Base-by-base conservation (phyloP, 2,329 filamentous ascomycete genomes). In the Fusarium burgessii region DNA sequence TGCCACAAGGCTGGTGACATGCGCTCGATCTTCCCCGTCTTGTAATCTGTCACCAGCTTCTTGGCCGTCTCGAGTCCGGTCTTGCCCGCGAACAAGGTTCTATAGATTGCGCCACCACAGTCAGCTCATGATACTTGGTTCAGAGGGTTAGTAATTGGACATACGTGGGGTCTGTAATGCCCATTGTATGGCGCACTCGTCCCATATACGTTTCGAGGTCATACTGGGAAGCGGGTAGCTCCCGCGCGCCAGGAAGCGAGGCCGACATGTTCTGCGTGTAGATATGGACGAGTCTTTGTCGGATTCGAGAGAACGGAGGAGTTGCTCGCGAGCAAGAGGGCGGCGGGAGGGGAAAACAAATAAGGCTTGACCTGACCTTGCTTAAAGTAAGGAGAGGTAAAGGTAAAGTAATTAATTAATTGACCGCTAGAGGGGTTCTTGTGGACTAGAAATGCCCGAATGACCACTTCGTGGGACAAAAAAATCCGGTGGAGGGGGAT, bases 141-240 rank as follows among this genome's bases (percentile, higher is more conserved):
- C 18, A 35, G 33, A n/a, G 20, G 27, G 13, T 35, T 40, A 32
- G 43, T 50, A 45, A 41, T 32, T 57, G 50, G 68, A 82, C 93
- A 90, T 87, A 98, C 95, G 95, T 96, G 74, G 96, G 96, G 86
- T 99, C 96, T 79, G 95, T 92, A 77, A 99, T 90, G 77, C 95
- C 91, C 67, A 93, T 92, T 20, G 94, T 91, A 84, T 99, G 95
- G 83, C 89, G 90, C 78, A 98, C 96, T 64, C 96, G 91, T 72
- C 96, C 96, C 93, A 93, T 96, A 84, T 99, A 99, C 49, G 95
- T 98, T 79, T 83, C 89, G 77, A 99, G 87, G 80, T 99, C 93
- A 88, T 97, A 95, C 82, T 94, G 94, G 58, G 96, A 99, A 61
- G 91, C 90, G 68, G 96, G 96, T 72, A 98, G 87, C 81, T 97